Percentiles rank a stretch among this genome's conserved stretches.
These are phyloP conservation scores for Scenedesmus sp. DNA, from an alignment of 163 green algal genomes.

Conservation along the genomic window DNA sequence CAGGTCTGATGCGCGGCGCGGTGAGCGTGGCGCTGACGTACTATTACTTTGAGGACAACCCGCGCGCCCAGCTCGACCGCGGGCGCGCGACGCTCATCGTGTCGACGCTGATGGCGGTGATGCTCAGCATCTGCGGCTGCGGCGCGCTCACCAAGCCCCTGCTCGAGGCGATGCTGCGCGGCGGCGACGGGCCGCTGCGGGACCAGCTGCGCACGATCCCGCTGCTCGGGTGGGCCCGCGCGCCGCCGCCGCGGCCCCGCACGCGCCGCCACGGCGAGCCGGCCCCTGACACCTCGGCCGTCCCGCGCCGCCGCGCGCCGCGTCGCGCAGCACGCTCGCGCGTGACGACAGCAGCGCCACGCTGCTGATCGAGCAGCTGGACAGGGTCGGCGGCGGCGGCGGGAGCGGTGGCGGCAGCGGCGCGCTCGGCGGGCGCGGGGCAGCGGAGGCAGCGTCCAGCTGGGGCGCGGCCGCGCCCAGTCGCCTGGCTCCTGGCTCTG, in stretches of 20 bases:
- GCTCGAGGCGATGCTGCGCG: conserved; percentile 62
- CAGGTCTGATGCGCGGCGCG: conserved; percentile 86
- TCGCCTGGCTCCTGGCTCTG: too few relatives aligned
- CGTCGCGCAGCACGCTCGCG: conserved; percentile 11
- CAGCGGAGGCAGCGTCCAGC: neutral
- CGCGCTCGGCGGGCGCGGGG: neutral
- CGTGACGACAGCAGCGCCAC: conserved; percentile 5
- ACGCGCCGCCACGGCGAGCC: too few relatives aligned
- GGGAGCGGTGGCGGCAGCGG: neutral
- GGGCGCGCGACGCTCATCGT: conserved; percentile 73
- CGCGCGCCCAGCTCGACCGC: conserved; percentile 41
- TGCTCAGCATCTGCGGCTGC: conserved; percentile 69
- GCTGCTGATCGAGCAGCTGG: neutral
- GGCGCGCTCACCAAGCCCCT: conserved; percentile 75
- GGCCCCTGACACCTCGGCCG: too few relatives aligned
- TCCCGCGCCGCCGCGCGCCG: too few relatives aligned
- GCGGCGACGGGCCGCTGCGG: neutral
- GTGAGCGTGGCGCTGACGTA: conserved; percentile 91
- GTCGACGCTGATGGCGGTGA: conserved; percentile 74
- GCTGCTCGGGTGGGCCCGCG: conserved; percentile 16
- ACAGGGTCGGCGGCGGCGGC: neutral
- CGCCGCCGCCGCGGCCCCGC: too few relatives aligned
- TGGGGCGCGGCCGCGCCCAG: conserved; percentile 28
- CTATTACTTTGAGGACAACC: conserved; percentile 76
- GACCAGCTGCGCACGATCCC: conserved; percentile 33